Evolutionary conservation across 2,329 filamentous ascomycete genomes (phyloP), one percentile per base, ranked within the genome.

Genomic region (Pyrenochaeta sp.): DNA sequence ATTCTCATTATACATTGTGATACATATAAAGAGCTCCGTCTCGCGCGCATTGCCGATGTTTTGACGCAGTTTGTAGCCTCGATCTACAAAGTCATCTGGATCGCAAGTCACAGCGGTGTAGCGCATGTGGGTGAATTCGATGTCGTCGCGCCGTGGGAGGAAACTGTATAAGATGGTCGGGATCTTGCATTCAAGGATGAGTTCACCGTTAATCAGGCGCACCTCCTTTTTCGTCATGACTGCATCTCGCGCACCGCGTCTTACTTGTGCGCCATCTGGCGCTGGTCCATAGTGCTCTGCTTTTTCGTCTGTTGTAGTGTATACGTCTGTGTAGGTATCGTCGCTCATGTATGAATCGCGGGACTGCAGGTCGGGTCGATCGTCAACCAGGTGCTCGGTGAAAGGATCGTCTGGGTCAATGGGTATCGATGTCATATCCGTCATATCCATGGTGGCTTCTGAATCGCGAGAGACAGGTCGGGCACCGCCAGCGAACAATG

Each of bases 1-100:
- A 77, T 97, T 91, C 78, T 99, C 95, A 77, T 99, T 99, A 81
- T 97, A 98, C 95, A 98, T 98, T 66, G 95, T 99, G 57, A 99
- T 83, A 73, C 93, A 97, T 67, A 99, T 96, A 74, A 98, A 95
- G 7, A 99, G 81, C 77, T 99, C 95, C 0, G 94, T 98, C 76
- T 98, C 93, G 58, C 95, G 87, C 23, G 88, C 82, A 0, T 91
- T 96, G 40, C 92, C 92, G 56, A 97, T 92, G 70, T 91, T 91
- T 76, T 98, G 95, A 48, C 95, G 90, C 68, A 99, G 80, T 72
- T 96, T 95, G 81, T 97, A 99, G 1, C 93, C 94, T 58, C 89
- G 86, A 7, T 88, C 84, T 2, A 92, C 90, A 68, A 96, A 98
- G 73, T 98, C 92, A 74, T 97, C 93, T 0, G 93, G 96, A 71